phyloP scores from a whole-genome alignment of 257 asterid genomes.

The Catharanthus roseus region DNA sequence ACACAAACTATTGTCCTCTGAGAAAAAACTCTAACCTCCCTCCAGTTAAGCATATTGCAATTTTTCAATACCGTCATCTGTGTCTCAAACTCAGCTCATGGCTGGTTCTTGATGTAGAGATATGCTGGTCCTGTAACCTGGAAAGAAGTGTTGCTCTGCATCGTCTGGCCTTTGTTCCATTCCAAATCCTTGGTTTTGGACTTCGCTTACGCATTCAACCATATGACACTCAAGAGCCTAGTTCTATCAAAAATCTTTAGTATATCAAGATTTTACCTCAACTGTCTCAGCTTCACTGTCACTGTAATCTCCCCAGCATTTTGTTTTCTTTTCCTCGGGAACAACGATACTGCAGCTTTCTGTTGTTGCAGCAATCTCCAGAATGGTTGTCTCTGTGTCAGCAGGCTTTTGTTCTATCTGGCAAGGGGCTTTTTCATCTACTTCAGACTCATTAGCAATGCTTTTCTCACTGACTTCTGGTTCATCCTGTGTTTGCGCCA shows the following conservation, averaged over 20 bases:
- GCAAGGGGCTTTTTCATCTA: slow-evolving; percentile 22
- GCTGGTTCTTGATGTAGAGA: not conserved
- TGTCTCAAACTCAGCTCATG: not conserved
- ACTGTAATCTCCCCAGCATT: slow-evolving; percentile 77
- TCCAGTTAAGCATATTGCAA: not conserved
- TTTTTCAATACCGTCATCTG: not conserved
- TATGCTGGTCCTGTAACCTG: slow-evolving; percentile 9
- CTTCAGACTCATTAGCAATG: slow-evolving; percentile 23
- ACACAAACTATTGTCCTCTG: slow-evolving; percentile 1
- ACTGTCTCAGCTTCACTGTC: slow-evolving; percentile 61
- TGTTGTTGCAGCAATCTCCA: slow-evolving; percentile 24
- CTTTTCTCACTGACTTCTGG: slow-evolving; percentile 29
- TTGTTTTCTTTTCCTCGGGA: slow-evolving; percentile 39
- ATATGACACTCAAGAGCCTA: slow-evolving; percentile 2
- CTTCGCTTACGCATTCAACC: slow-evolving; percentile 1
- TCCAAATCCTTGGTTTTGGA: slow-evolving; percentile 3
- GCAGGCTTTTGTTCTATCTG: slow-evolving; percentile 29
- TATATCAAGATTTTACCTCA: slow-evolving; percentile 37
- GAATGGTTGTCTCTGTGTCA: slow-evolving; percentile 21
- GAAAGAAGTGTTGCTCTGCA: slow-evolving; percentile 5
- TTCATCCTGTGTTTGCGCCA: slow-evolving; percentile 21
- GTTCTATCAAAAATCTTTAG: slow-evolving; percentile 1
- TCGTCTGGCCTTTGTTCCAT: not conserved
- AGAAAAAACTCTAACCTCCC: slow-evolving; percentile 1
- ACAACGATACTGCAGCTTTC: slow-evolving; percentile 20